phyloP scores from a whole-genome alignment of 768 basidiomycete genomes.

The Boletus barrowsii region DNA sequence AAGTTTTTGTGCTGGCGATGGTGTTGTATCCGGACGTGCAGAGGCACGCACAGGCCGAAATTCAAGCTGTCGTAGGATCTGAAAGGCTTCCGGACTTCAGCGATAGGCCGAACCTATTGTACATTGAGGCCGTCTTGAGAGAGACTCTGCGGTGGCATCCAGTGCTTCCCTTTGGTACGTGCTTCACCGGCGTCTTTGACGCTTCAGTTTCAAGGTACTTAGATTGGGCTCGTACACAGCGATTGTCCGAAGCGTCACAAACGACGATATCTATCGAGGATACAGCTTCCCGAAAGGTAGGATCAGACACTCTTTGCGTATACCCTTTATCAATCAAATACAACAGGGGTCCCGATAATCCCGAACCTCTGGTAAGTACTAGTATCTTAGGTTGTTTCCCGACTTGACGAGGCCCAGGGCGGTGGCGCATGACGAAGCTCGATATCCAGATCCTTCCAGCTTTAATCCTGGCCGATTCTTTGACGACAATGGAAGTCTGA shows the following conservation, averaged over 20 bases:
- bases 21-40: conserved; percentile 7
- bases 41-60: conserved; percentile 6
- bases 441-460: background rate
- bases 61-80: conserved; percentile 4
- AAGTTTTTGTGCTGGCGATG: conserved; percentile 6
- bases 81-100: conserved; percentile 4
- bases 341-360: conserved; percentile 3
- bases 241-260: conserved; percentile 2
- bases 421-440: conserved; percentile 4
- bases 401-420: conserved; percentile 2
- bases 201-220: background rate
- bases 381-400: background rate
- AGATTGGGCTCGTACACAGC: background rate
- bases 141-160: conserved; percentile 10
- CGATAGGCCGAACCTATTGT: background rate
- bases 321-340: background rate
- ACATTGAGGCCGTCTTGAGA: conserved; percentile 1
- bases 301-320: background rate
- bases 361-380: conserved; percentile 7
- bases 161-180: conserved; percentile 5
- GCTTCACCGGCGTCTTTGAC: background rate
- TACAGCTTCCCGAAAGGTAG: conserved; percentile 10
- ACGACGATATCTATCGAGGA: conserved; percentile 8
- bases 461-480: conserved; percentile 9
- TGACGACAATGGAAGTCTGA: conserved; percentile 4